phyloP scores from a whole-genome alignment of 768 basidiomycete species.

The Mycena chlorophos region DNA sequence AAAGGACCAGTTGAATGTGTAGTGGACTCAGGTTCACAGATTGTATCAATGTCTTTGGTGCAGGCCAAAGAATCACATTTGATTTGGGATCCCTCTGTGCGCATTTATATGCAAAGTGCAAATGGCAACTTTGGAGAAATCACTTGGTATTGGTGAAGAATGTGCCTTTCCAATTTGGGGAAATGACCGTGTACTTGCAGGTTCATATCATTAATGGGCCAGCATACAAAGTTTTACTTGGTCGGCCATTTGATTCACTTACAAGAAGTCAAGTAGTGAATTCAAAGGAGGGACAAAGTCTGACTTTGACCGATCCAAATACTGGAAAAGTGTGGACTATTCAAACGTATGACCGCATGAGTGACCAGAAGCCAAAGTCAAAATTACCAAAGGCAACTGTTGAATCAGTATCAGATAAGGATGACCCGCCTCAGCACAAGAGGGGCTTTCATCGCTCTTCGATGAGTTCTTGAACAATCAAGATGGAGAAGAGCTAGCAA shows the following conservation, averaged over 20 bases:
- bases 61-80: slow-evolving; percentile 12
- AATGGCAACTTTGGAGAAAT: slow-evolving; percentile 23
- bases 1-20: slow-evolving; percentile 20
- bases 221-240: slow-evolving; percentile 28
- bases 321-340: slow-evolving; percentile 1
- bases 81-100: slow-evolving; percentile 19
- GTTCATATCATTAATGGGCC: slow-evolving; percentile 26
- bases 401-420: slow-evolving; percentile 21
- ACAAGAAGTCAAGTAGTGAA: slow-evolving; percentile 22
- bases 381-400: slow-evolving; percentile 10
- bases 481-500: slow-evolving; percentile 15
- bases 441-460: slow-evolving; percentile 10
- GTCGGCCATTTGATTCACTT: slow-evolving; percentile 29
- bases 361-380: not conserved
- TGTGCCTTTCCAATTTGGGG: slow-evolving; percentile 25
- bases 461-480: slow-evolving; percentile 3
- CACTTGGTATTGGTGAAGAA: slow-evolving; percentile 27
- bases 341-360: not conserved
- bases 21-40: slow-evolving; percentile 29
- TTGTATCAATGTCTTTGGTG: slow-evolving; percentile 24
- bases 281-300: slow-evolving; percentile 17
- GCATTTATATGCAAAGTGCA: slow-evolving; percentile 27
- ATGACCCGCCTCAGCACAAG: slow-evolving; percentile 18
- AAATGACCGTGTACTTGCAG: slow-evolving; percentile 26
- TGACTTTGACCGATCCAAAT: slow-evolving; percentile 29